Evolutionary conservation across 176 grass and related monocot genomes (phyloP), one percentile per base, ranked within the genome.

Genomic region (Poa pratensis): DNA sequence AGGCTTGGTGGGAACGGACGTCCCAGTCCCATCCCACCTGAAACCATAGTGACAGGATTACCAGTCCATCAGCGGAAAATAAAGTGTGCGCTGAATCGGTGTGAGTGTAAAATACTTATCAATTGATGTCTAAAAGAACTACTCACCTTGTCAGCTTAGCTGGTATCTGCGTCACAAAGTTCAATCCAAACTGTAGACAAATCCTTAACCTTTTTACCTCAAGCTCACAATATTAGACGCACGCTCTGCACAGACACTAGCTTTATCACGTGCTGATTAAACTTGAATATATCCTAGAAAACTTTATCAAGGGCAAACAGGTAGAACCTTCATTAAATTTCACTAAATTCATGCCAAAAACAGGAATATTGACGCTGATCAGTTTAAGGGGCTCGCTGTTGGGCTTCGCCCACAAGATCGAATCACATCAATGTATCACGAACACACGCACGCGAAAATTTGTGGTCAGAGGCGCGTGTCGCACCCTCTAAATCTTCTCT

Each of bases 271-370:
- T 20, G 50, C 20, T 39, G 40, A 40, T 42, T 43, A 23, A 78
- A 50, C 30, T 80, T 80, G 30, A 83, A 80, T 87, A 64, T 17
- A 69, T 76, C 49, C 48, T 19, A 84, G 27, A 79, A 76, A 84
- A 73, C n/a, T 76, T 80, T 75, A 19, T 81, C 32, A 68, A 62
- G 43, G 45, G 42, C 51, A 76, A 72, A 84, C 62, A 71, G 19
- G 27, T 70, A 91, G 76, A 84, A 81, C 53, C 71, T 69, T 76
- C 39, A 9, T 67, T 52, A 69, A 81, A 43, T 90, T 69, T 28
- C 77, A 58, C 79, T 35, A 76, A 76, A 80, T 61, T 26, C 50
- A 83, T 84, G 51, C 24, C n/a, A 61, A 18, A 82, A 82, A 59
- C 48, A 80, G 78, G 59, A 83, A 90, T 30, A 39, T 43, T 42